Evolutionary conservation across 75 land plant genomes (phyloP).

Genomic region (Isoetes taiwanensis): DNA sequence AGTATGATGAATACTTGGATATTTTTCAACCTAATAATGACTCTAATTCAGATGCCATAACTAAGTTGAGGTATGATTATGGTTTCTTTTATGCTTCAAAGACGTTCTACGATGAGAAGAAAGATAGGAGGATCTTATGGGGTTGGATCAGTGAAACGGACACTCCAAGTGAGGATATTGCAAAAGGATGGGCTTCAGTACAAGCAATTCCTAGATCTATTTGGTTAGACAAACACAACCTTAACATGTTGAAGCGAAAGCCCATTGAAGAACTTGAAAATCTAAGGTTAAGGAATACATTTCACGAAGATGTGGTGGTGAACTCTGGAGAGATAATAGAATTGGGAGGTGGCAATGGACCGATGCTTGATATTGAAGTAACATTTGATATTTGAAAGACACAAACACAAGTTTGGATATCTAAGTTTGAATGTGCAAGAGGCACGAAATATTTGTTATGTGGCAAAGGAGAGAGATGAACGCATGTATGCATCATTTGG

Average conservation of each 20-base stretch:
- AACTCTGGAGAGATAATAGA: slow-evolving; percentile 12
- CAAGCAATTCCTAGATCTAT: slow-evolving; percentile 8
- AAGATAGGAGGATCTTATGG: neutral
- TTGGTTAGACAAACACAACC: neutral
- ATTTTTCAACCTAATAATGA: slow-evolving; percentile 7
- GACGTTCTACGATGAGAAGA: neutral
- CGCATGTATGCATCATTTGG: slow-evolving; percentile 85
- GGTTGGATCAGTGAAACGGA: slow-evolving; percentile 6
- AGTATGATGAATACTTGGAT: neutral
- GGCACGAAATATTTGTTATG: too few species aligned
- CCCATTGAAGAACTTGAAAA: neutral
- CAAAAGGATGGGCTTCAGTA: slow-evolving; percentile 3
- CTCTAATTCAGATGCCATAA: neutral
- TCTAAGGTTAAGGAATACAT: slow-evolving; percentile 18
- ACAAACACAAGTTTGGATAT: too few species aligned
- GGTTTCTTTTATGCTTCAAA: neutral
- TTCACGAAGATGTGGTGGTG: slow-evolving; percentile 1
- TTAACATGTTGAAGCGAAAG: neutral
- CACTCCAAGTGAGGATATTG: neutral
- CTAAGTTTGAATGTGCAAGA: too few species aligned
- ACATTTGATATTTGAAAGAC: too few species aligned
- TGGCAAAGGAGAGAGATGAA: too few species aligned
- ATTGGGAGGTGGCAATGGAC: slow-evolving; percentile 14
- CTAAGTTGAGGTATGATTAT: neutral
- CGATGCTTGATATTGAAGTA: too few species aligned